Base-by-base conservation (phyloP, 2,329 filamentous ascomycete species). In the Talaromyces sp. region DNA sequence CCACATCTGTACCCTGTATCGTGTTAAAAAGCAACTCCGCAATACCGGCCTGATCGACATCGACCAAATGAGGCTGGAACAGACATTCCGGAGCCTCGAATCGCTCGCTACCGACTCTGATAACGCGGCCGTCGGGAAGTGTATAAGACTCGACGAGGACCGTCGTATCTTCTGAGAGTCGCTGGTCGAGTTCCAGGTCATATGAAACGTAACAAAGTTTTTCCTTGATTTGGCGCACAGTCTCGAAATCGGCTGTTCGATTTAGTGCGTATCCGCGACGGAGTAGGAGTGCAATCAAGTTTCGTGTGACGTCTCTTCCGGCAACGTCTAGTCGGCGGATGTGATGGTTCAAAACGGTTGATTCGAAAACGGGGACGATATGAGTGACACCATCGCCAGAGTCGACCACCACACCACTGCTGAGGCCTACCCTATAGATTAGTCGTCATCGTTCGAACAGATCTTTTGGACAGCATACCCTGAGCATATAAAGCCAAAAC, bases 181-280 rank as follows among this genome's bases (percentile, higher is more conserved):
- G 87, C 79, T 97, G 92, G 80, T 99, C 94, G 57, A 99, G 82
- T 76, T 96, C 91, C 58, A 99, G 84, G 74, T 99, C 94, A 80
- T 97, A 99, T 11, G 92, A 97, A 58, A 99, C 93, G 74, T 99
- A 99, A 82, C 94, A 97, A 53, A 99, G 88, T 82, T 99, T 99
- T 82, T 99, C 94, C 80, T 99, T 99, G 80, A 99, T 97, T 75
- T 97, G 93, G 62, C 94, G 89, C 58, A 99, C 94, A 3, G 94
- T 99, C 77, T 99, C 94, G 75, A 99, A 99, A 75, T 99, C 94
- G 72, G 94, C 94, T 11, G 94, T 99, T 73, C 94, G 86, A 84
- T 99, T 99, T 62, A 99, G 85, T 36, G 94, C 91, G 75, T 99
- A 99, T 45, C 94, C 94, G 66, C 94, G 86, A 69, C 94, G 90